Evolutionary conservation across 2,329 filamentous ascomycete species (phyloP), one percentile per base, ranked within the genome.

Genomic region (Coccinonectria pachysandricola): DNA sequence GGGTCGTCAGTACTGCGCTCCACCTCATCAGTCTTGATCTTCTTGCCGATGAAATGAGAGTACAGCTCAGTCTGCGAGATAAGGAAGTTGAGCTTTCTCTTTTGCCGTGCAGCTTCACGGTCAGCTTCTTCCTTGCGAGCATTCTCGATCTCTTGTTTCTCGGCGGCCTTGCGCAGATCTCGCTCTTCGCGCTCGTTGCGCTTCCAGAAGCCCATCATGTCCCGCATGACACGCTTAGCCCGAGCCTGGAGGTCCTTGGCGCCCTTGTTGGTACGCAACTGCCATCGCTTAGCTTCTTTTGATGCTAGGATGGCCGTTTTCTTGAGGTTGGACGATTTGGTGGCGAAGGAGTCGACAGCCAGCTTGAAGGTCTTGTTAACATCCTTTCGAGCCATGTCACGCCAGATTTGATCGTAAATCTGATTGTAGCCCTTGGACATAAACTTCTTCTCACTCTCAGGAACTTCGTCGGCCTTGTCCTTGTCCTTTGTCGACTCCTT

Each of bases 191-290:
- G 81, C 56, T 98, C 91, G 53, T 98, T 98, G 31, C 88, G 80
- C 60, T 96, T 96, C 91, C 91, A 98, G 69, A 96, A 98, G 31
- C 83, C 77, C 72, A 95, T 91, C 91, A 98, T 98, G 59, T 98
- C 91, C 52, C 91, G 77, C 91, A 98, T 98, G 33, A 88, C 88
- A 42, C 91, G 81, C 67, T 98, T 98, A 32, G 91, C 91, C 24
- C 91, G 77, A 21, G 91, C 91, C 53, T 96, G 91, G 4, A 93
- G 82, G 55, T 98, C 91, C 56, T 98, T 98, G 54, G 83, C 91
- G 50, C 87, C 92, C 68, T 98, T 96, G 65, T 98, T 98, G 28
- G 91, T 98, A 21, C 86, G 81, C 34, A 92, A 73, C 56, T 98
- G 92, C 91, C 91, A 98, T 48, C 92, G 72, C 49, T 92, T 86